Percentiles rank a stretch among this genome's conserved stretches.
Conservation (phyloP, 2,329 filamentous ascomycete species). For the Phyllosticta paracitricarpa region DNA sequence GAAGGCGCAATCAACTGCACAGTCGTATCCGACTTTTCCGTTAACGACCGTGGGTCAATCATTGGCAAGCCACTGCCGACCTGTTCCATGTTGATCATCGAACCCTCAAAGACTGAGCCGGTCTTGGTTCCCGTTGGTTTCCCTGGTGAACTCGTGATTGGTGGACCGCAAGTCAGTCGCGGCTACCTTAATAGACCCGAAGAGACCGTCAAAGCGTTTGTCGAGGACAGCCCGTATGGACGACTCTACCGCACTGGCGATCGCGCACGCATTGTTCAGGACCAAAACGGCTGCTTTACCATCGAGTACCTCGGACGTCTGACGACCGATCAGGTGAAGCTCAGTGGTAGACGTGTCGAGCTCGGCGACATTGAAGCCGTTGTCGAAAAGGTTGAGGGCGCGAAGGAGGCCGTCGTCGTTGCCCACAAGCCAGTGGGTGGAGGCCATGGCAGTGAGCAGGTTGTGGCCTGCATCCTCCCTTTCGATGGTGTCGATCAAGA, state of each 20-base stretch:
- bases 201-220: slow-evolving; percentile 20
- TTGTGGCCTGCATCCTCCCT: slow-evolving; percentile 3
- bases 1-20: slow-evolving; percentile 87
- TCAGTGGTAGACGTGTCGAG: slow-evolving; percentile 68
- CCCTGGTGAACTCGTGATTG: slow-evolving; percentile 63
- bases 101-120: slow-evolving; percentile 21
- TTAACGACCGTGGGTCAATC: slow-evolving; percentile 55
- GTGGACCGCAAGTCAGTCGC: slow-evolving; percentile 62
- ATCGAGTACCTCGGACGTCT: slow-evolving; percentile 74
- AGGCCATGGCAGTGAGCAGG: slow-evolving; percentile 3
- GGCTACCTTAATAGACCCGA: slow-evolving; percentile 69
- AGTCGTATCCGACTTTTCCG: slow-evolving; percentile 51
- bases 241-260: slow-evolving; percentile 71
- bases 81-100: slow-evolving; percentile 61
- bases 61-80: slow-evolving; percentile 68
- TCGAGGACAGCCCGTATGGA: slow-evolving; percentile 36
- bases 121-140: slow-evolving; percentile 25
- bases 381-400: slow-evolving; percentile 7
- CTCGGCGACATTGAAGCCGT: slow-evolving; percentile 43
- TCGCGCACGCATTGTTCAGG: slow-evolving; percentile 50
- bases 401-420: slow-evolving; percentile 39
- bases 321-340: slow-evolving; percentile 66
- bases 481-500: background rate
- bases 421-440: slow-evolving; percentile 23
- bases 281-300: slow-evolving; percentile 43